Evolutionary conservation across 176 grass and related monocot species (phyloP), one percentile per base, ranked within the genome.

Genomic region (Echinochloa phyllopogon): DNA sequence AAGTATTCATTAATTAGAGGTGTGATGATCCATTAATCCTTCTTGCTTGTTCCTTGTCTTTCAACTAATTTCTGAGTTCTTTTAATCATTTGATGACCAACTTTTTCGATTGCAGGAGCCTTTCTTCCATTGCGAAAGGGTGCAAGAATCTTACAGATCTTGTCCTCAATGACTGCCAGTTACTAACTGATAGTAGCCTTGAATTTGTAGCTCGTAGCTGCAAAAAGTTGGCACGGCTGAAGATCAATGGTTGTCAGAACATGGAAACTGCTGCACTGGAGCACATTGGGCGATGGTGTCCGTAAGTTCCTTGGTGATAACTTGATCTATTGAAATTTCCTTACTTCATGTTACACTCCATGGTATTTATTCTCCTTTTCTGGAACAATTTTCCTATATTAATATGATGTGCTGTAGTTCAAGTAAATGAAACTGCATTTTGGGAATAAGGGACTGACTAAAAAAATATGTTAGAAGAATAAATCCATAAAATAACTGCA

Each of bases 81-180:
- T 24, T 68, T 39, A 51, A 40, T 81, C 18, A 77, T 81, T 75
- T 77, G 11, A 1, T 74, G 50, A 73, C 45, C 58, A 40, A 24
- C 52, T 62, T 83, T 88, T 86, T 40, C 42, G 69, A 76, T 79
- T 82, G 66, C 85, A 95, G 95, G 85, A 90, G 92, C 72, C 95
- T 98, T 92, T 88, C 76, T 85, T 92, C 90, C 11, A 92, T 98
- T 57, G 90, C 91, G 3, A 92, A 91, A 80, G 95, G 93, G 57
- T 98, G 92, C 89, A 98, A 92, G 79, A 93, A 93, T 79, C 90
- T 98, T 49, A 95, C 88, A 81, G 78, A 90, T 82, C 92, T 98
- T 62, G 67, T 74, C 87, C 86, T 95, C 21, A 88, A 71, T 45
- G 92, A 95, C 36, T 98, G 95, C 73, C 87, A 88, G 74, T 87